phyloP scores from a whole-genome alignment of 2,329 filamentous ascomycete species.

The Fusarium sambucinum region DNA sequence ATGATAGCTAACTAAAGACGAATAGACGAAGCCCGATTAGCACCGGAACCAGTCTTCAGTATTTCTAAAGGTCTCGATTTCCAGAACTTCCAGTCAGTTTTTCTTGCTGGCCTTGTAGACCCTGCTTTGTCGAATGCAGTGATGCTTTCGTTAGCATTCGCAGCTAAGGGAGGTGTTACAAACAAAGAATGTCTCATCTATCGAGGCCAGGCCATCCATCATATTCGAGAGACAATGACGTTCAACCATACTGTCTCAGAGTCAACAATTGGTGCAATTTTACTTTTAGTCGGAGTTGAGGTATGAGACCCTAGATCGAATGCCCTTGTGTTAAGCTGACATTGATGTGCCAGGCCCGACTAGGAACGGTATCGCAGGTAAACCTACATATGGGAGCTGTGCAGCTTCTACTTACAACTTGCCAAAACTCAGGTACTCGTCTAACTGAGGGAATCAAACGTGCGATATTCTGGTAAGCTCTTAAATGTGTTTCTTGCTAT shows the following conservation, averaged over 20 bases:
- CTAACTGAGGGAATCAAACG: conserved; percentile 58
- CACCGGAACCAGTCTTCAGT: conserved; percentile 55
- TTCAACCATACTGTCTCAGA: conserved; percentile 49
- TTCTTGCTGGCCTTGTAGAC: conserved; percentile 52
- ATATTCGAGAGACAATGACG: conserved; percentile 53
- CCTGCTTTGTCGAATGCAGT: conserved; percentile 55
- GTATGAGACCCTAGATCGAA: no score
- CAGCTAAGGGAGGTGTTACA: conserved; percentile 42
- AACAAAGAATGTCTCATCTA: conserved; percentile 54
- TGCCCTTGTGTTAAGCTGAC: no score
- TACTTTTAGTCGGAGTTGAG: conserved; percentile 58
- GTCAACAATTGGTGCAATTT: conserved; percentile 57
- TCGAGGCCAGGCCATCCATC: conserved; percentile 50
- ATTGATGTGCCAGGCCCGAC: conserved; percentile 50
- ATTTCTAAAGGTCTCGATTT: conserved; percentile 53
- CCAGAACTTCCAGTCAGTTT: conserved; percentile 54
- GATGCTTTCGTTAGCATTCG: conserved; percentile 56
- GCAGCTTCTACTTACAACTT: conserved; percentile 51
- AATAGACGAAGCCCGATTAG: conserved; percentile 44
- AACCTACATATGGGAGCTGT: conserved; percentile 59
- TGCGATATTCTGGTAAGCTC: conserved; percentile 60
- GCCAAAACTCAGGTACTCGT: conserved; percentile 45
- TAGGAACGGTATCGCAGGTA: conserved; percentile 53
- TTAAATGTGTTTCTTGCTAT: no score
- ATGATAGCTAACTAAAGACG: accelerated